Evolutionary conservation across 352 stramenopile species (phyloP).

Genomic region (Phytophthora kernoviae): DNA sequence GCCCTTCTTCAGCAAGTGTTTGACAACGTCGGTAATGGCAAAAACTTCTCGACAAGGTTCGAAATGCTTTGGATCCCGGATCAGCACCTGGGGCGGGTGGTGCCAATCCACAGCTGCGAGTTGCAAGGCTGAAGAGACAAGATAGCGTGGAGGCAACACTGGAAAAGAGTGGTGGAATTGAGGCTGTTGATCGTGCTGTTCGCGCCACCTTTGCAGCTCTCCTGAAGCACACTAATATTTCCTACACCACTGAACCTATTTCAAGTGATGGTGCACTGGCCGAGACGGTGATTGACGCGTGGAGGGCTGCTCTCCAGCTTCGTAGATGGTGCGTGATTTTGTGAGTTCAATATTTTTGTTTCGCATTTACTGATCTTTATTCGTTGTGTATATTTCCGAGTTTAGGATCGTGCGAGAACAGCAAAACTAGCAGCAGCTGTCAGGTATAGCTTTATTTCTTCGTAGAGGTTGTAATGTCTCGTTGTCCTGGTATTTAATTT

Average conservation of each 20-base stretch:
- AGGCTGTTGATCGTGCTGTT: constrained; percentile 82
- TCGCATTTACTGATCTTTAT: neutral
- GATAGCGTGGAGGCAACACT: constrained; percentile 85
- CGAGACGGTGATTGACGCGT: constrained; percentile 74
- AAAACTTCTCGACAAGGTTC: constrained; percentile 83
- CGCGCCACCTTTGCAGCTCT: constrained; percentile 80
- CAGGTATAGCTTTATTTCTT: constrained; percentile 36
- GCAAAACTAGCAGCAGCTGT: constrained; percentile 70
- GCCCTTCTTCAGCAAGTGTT: constrained; percentile 75
- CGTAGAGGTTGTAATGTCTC: too few relatives aligned
- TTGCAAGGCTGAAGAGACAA: constrained; percentile 70
- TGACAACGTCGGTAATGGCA: constrained; percentile 68
- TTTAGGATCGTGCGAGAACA: constrained; percentile 88
- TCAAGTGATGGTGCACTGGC: constrained; percentile 61
- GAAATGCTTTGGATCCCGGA: constrained; percentile 64
- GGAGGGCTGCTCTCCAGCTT: constrained; percentile 77
- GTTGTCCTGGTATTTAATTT: neutral
- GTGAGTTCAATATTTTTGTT: neutral
- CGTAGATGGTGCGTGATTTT: constrained; percentile 68
- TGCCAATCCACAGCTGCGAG: constrained; percentile 68
- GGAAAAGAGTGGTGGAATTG: constrained; percentile 85
- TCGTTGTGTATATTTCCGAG: neutral
- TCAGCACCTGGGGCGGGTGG: constrained; percentile 21
- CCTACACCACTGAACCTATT: constrained; percentile 71
- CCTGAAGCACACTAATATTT: constrained; percentile 81